phyloP scores from a whole-genome alignment of 1,284 basidiomycete genomes.

The Omphalotus olearius region DNA sequence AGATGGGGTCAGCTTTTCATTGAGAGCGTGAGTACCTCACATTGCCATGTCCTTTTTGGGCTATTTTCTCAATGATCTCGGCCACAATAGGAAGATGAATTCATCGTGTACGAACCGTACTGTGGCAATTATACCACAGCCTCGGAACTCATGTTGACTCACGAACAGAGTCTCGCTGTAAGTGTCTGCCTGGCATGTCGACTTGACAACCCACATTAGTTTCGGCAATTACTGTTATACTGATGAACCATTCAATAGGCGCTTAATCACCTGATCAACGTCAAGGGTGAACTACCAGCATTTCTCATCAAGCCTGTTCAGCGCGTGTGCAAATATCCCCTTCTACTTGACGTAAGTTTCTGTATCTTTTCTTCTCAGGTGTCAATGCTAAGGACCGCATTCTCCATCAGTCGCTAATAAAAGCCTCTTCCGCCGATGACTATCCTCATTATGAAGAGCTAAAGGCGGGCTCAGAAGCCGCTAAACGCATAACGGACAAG shows the following conservation, averaged over 20 bases:
- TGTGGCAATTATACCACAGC: conserved; percentile 95
- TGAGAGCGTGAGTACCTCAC: conserved; percentile 61
- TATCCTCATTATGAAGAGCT: conserved; percentile 83
- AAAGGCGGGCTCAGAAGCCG: conserved; percentile 77
- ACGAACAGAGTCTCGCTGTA: conserved; percentile 81
- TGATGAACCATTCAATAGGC: conserved; percentile 46
- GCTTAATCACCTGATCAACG: conserved; percentile 74
- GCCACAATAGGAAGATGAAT: conserved; percentile 85
- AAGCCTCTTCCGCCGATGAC: conserved; percentile 60
- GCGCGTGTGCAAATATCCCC: conserved; percentile 89
- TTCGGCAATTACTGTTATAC: conserved; percentile 29
- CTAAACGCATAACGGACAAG: conserved; percentile 91
- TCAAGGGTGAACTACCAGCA: conserved; percentile 85
- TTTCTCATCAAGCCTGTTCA: conserved; percentile 91
- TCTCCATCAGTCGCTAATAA: conserved; percentile 61
- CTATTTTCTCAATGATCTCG: conserved; percentile 28
- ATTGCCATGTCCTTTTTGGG: conserved; percentile 27
- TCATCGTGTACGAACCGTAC: conserved; percentile 94
- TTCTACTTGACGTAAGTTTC: conserved; percentile 75
- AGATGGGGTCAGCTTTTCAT: conserved; percentile 86
- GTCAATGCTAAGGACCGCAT: conserved; percentile 16
- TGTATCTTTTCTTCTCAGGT: conserved; percentile 13
- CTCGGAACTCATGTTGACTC: conserved; percentile 80
- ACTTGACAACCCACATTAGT: conserved; percentile 33
- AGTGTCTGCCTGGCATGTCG: conserved; percentile 36